Evolutionary conservation across 345 rosid species (phyloP).

Genomic region (Dimocarpus longan): DNA sequence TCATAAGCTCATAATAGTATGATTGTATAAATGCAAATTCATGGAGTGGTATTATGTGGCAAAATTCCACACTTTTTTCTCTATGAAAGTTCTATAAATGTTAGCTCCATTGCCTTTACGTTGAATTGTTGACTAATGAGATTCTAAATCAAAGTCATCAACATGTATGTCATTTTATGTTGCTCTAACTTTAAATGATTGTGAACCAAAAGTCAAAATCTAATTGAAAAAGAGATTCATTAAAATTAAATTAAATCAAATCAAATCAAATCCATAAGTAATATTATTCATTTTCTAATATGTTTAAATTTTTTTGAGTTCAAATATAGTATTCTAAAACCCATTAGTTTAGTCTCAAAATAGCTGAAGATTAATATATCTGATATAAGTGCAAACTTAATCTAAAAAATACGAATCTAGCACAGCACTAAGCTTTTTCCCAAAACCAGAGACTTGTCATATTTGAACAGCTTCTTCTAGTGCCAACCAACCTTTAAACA

Average conservation of each 20-base stretch:
- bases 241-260: background rate
- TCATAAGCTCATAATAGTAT: too few relatives aligned
- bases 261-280: background rate
- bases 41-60: too few relatives aligned
- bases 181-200: background rate
- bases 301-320: background rate
- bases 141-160: background rate
- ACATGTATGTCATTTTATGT: background rate
- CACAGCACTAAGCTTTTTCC: constrained; percentile 44
- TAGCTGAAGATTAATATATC: too few relatives aligned
- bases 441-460: constrained; percentile 64
- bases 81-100: too few relatives aligned
- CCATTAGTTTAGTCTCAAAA: background rate
- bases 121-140: background rate
- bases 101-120: background rate
- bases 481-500: constrained; percentile 62
- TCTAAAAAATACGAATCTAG: too few relatives aligned
- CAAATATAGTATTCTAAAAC: background rate
- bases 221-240: background rate
- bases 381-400: too few relatives aligned
- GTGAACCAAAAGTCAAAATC: background rate
- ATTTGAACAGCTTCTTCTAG: constrained; percentile 61
- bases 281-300: too few relatives aligned
- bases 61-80: too few relatives aligned
- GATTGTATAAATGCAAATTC: too few relatives aligned